These are phyloP conservation scores for Capsicum baccatum DNA, from an alignment of 257 asterid genomes.

Conservation along the genomic window DNA sequence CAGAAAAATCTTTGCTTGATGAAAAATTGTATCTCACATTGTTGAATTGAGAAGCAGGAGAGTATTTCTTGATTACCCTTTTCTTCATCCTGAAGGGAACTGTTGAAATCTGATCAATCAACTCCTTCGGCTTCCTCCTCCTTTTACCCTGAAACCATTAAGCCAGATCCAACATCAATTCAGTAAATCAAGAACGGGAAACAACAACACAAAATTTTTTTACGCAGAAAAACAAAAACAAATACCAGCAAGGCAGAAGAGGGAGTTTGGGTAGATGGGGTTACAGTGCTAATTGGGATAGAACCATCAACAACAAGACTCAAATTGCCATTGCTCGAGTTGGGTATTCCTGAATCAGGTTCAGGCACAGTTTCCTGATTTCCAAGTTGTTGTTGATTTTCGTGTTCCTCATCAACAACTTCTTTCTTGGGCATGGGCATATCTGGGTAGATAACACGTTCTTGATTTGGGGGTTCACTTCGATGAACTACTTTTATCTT, in stretches of 20 bases:
- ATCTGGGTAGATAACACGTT: conserved; percentile 42
- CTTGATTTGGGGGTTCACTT: conserved; percentile 57
- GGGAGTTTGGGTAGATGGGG: conserved; percentile 38
- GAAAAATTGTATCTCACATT: conserved; percentile 41
- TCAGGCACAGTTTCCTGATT: conserved; percentile 34
- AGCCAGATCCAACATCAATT: conserved; percentile 67
- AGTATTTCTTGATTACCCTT: conserved; percentile 47
- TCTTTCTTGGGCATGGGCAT: conserved; percentile 38
- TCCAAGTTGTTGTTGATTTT: conserved; percentile 29
- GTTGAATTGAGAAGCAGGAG: conserved; percentile 39
- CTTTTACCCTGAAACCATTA: conserved; percentile 68
- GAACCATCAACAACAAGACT: conserved; percentile 27
- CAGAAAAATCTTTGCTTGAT: background rate
- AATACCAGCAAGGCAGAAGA: conserved; percentile 39
- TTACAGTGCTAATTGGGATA: conserved; percentile 23
- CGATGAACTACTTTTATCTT: conserved; percentile 69
- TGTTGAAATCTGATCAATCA: conserved; percentile 68
- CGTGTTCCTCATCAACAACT: conserved; percentile 29
- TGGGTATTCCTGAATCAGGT: conserved; percentile 29
- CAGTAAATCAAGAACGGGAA: conserved; percentile 28
- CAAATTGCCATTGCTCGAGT: conserved; percentile 28
- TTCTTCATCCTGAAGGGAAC: conserved; percentile 44
- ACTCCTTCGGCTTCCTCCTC: conserved; percentile 85
- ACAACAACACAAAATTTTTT: conserved; percentile 17
- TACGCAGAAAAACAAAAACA: background rate